These are phyloP conservation scores for Dactylella cylindrospora DNA, from an alignment of 2,329 filamentous ascomycete species.

Conservation along the genomic window DNA sequence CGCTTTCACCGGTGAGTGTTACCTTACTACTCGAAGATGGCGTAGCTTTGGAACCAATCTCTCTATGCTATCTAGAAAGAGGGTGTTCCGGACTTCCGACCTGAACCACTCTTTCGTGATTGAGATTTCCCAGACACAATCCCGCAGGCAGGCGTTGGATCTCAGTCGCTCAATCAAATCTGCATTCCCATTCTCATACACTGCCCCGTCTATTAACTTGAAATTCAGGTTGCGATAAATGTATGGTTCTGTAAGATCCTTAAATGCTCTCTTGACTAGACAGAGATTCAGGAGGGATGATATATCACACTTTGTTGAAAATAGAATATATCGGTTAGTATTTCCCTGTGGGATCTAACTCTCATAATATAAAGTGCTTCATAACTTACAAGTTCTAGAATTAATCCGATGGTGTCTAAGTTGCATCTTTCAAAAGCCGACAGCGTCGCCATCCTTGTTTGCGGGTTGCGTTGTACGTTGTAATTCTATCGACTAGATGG, in stretches of 20 bases:
- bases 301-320: constrained; percentile 13
- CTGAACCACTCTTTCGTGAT: constrained; percentile 1
- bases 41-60: neutral
- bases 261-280: neutral
- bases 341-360: neutral
- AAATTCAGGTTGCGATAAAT: neutral
- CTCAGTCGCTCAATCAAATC: neutral
- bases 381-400: neutral
- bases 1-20: neutral
- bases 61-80: constrained; percentile 1
- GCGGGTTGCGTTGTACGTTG: neutral
- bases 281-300: neutral
- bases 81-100: constrained; percentile 1
- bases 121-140: neutral
- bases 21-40: neutral
- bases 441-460: neutral
- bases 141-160: neutral
- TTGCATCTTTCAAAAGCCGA: neutral
- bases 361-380: neutral
- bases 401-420: neutral
- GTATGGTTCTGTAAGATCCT: neutral
- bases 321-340: neutral
- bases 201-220: neutral
- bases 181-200: neutral
- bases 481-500: too few relatives aligned